Evolutionary conservation across 495 filamentous ascomycete species (phyloP).

Genomic region (Daldinia vernicosa): DNA sequence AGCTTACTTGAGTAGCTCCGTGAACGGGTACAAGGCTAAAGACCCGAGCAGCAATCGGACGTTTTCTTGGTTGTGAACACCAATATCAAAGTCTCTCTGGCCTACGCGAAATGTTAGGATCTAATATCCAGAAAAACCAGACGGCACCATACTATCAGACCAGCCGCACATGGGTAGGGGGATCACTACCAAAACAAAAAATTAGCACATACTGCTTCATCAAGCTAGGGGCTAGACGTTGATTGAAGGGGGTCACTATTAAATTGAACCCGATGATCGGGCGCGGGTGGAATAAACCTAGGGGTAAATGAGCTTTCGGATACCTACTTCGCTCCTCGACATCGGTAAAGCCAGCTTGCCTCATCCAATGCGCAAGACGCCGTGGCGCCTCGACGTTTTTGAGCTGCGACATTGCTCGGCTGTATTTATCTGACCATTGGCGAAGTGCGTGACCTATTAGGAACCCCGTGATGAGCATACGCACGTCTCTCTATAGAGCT

Average conservation of each 20-base stretch:
- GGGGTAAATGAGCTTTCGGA: constrained; percentile 9
- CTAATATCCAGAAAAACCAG: constrained; percentile 2
- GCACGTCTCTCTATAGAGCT: background rate
- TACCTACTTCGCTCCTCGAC: constrained; percentile 63
- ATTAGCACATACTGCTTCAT: constrained; percentile 16
- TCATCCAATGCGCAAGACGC: constrained; percentile 68
- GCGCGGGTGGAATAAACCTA: background rate
- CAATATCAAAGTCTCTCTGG: constrained; percentile 68
- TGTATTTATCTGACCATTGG: constrained; percentile 76
- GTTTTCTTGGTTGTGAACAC: constrained; percentile 67
- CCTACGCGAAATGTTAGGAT: constrained; percentile 55
- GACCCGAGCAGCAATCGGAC: constrained; percentile 68
- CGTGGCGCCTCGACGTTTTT: constrained; percentile 78
- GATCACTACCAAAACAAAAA: constrained; percentile 58
- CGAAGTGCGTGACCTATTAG: constrained; percentile 70
- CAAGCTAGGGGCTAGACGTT: background rate
- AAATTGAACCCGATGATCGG: background rate
- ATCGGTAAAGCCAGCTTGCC: constrained; percentile 74
- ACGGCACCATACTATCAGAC: constrained; percentile 67
- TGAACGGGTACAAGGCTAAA: constrained; percentile 70
- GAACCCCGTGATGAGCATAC: constrained; percentile 14
- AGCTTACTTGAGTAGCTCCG: constrained; percentile 52
- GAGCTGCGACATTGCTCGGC: constrained; percentile 68
- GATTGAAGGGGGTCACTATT: constrained; percentile 2
- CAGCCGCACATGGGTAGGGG: constrained; percentile 78